Evolutionary conservation across 352 stramenopile genomes (phyloP).

Genomic region (Globisporangium ultimum): DNA sequence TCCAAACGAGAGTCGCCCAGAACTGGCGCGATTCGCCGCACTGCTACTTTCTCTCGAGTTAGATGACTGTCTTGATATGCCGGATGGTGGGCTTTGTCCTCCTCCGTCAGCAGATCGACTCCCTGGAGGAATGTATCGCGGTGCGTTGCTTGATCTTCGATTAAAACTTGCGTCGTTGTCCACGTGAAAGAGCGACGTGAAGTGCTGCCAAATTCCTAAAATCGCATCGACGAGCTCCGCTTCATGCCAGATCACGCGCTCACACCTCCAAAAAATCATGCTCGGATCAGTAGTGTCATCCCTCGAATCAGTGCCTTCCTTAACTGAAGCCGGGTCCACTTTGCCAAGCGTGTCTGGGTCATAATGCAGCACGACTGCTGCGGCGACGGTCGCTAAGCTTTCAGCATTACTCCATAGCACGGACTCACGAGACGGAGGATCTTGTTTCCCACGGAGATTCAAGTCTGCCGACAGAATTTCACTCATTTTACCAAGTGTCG

Average conservation of each 20-base stretch:
- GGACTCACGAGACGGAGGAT: constrained; percentile 63
- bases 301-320: constrained; percentile 4
- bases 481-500: constrained; percentile 76
- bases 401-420: constrained; percentile 80
- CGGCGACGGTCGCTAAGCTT: constrained; percentile 63
- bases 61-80: constrained; percentile 12
- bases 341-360: constrained; percentile 65
- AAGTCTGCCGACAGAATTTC: constrained; percentile 69
- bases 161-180: constrained; percentile 77
- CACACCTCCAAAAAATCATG: constrained; percentile 75
- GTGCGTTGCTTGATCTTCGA: constrained; percentile 47
- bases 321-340: constrained; percentile 40
- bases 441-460: constrained; percentile 58
- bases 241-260: constrained; percentile 71
- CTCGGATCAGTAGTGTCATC: constrained; percentile 12
- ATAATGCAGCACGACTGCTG: constrained; percentile 80
- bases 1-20: constrained; percentile 19
- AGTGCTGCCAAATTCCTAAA: constrained; percentile 78
- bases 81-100: constrained; percentile 46
- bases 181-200: constrained; percentile 66
- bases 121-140: constrained; percentile 17
- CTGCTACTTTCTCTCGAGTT: constrained; percentile 8
- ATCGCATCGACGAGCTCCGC: constrained; percentile 74
- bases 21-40: constrained; percentile 6
- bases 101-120: constrained; percentile 22